A percentile compares a stretch with the other conserved stretches of the same genome.
Conservation (phyloP, 257 asterid species). For the Solanum arcanum region DNA sequence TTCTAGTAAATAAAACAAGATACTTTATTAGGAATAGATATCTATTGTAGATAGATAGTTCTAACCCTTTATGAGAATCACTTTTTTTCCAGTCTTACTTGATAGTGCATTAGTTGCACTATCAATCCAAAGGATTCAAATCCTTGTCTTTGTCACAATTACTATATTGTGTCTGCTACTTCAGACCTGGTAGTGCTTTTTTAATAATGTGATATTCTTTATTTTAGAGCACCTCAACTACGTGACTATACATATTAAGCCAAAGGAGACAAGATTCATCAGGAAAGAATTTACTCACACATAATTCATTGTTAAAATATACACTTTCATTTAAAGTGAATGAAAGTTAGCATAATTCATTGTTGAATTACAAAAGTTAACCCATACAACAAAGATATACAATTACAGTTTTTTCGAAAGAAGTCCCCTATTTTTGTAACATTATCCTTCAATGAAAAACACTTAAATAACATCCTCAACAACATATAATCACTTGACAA, state of each 20-base stretch:
- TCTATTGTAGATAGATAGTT: no score
- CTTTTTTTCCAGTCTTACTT: not conserved
- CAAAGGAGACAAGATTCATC: no score
- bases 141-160: not conserved
- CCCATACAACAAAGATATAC: not conserved
- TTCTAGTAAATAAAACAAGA: no score
- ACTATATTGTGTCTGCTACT: not conserved
- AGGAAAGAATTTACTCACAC: no score
- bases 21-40: not conserved
- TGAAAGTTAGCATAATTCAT: not conserved
- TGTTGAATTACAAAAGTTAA: not conserved
- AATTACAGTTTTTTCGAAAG: not conserved
- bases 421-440: not conserved
- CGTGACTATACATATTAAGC: not conserved
- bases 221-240: not conserved
- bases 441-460: not conserved
- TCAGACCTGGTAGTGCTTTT: not conserved
- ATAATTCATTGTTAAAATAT: no score
- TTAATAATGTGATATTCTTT: not conserved
- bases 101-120: not conserved
- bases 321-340: no score
- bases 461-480: not conserved
- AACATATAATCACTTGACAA: not conserved
- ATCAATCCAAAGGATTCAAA: no score
- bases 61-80: no score